Evolutionary conservation across 176 grass and related monocot species (phyloP), one percentile per base, ranked within the genome.

Genomic region (Oryza brachyantha): DNA sequence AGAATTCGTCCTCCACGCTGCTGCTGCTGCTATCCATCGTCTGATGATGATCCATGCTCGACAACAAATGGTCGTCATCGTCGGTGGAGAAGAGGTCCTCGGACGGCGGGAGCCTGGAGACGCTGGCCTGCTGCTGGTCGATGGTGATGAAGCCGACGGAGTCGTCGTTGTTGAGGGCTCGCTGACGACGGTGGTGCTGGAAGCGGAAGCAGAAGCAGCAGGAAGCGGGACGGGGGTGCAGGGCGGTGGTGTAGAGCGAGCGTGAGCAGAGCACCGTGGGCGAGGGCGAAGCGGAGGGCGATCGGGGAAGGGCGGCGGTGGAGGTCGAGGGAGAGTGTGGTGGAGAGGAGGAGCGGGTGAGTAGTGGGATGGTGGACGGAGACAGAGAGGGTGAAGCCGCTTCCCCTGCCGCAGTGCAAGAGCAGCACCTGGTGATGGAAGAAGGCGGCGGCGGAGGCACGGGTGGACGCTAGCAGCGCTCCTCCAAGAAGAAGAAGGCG

Each of bases 81-180:
- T 72, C 58, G 11, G 83, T 86, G n/a, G 87, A 78, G 50, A 54
- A 31, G 73, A 86, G 43, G 52, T 77, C 85, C 48, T 90, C 81
- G 0, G 89, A 92, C 0, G 87, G 87, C 11, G 82, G 82, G 4
- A 27, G 64, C 2, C 31, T 6, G 16, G 28, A 36, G 35, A 36
- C 0, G 35, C 0, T 5, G 35, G 2, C 22, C 70, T 21, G 52
- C 74, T 21, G 52, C 74, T 92, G 90, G 70, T 96, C 93, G 5
- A 96, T 92, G 17, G 90, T 84, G 68, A 96, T 96, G 79, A 86
- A 96, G 19, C 79, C 85, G 0, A 27, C 73, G 27, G 86, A 88
- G 4, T 79, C 84, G 3, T 66, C 84, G n/a, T 64, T 70, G 25
- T 62, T 61, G 0, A 83, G 74, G 2, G 14, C 21, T 1, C 38